Conservation (phyloP, 1,284 basidiomycete species). For the Cerioporus squamosus region DNA sequence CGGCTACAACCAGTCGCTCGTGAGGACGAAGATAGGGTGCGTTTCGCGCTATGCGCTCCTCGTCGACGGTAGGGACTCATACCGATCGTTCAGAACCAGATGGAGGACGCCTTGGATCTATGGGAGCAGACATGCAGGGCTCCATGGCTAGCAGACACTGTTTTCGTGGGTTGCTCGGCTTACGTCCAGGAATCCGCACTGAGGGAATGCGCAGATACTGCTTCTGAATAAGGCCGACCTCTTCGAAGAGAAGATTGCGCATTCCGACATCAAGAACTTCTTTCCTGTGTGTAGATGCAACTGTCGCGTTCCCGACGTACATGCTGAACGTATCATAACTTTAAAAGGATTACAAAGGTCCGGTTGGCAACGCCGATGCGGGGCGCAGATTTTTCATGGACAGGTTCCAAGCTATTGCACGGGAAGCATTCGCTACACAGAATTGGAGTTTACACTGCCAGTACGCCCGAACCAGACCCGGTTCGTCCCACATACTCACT, state of each 20-base stretch:
- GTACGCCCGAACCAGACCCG: no score
- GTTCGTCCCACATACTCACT: no score
- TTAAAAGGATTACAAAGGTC: no score
- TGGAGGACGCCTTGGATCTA: conserved; percentile 94
- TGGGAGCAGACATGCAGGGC: conserved; percentile 94
- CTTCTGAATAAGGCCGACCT: conserved; percentile 93
- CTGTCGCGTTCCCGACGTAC: no score
- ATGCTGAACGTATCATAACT: no score
- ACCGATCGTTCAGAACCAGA: conserved; percentile 75
- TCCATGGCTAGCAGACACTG: conserved; percentile 91
- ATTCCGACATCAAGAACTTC: conserved; percentile 83
- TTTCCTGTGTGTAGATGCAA: conserved; percentile 66
- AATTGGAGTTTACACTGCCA: no score
- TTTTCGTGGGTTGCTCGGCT: conserved; percentile 64
- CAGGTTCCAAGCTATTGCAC: no score
- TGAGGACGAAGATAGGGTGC: conserved; percentile 88
- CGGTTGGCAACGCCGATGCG: no score
- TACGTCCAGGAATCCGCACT: conserved; percentile 1
- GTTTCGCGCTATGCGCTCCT: conserved; percentile 32
- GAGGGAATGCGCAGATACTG: conserved; percentile 62
- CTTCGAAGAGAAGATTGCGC: conserved; percentile 79
- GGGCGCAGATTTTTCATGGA: no score
- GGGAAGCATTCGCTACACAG: no score
- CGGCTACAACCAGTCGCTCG: conserved; percentile 93
- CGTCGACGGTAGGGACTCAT: neutral